These are phyloP conservation scores for Kentomonas sorsogonicus DNA, from an alignment of 208 protist genomes.

Conservation along the genomic window DNA sequence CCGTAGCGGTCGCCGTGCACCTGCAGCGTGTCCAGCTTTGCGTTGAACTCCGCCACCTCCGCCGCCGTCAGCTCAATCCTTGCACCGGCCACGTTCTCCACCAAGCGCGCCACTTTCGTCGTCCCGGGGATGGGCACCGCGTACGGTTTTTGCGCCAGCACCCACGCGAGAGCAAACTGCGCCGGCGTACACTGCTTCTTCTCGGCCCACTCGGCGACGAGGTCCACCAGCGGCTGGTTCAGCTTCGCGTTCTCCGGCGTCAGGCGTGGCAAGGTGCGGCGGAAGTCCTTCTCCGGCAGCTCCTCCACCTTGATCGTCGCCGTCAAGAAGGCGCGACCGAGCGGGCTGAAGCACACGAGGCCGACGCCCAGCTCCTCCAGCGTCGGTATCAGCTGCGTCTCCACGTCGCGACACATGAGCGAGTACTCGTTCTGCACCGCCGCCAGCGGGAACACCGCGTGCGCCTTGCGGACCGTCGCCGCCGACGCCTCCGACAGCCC, in stretches of 20 bases:
- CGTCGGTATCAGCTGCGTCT: conserved; percentile 20
- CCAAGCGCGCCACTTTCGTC: conserved; percentile 18
- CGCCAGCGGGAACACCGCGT: conserved; percentile 27
- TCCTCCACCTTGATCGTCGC: too few relatives aligned
- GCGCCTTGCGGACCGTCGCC: conserved; percentile 21
- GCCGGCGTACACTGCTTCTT: conserved; percentile 17
- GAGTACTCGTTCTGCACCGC: conserved; percentile 37
- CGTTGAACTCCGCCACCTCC: conserved; percentile 21
- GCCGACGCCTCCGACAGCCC: conserved; percentile 21
- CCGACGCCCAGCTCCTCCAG: conserved; percentile 32
- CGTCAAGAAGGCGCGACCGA: conserved; percentile 24
- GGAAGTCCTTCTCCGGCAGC: conserved; percentile 15
- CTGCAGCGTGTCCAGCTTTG: conserved; percentile 5
- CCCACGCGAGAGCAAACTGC: conserved; percentile 29
- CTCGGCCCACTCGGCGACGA: conserved; percentile 14
- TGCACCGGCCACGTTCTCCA: conserved; percentile 17
- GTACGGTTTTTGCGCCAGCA: conserved; percentile 22
- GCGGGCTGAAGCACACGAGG: conserved; percentile 24
- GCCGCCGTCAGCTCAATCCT: conserved; percentile 11
- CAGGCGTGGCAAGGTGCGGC: conserved; percentile 16
- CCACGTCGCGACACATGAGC: conserved; percentile 19
- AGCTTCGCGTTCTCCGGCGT: conserved; percentile 8
- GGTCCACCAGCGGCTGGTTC: conserved; percentile 12
- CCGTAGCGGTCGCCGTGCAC: conserved; percentile 19
- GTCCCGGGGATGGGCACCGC: conserved; percentile 28